A percentile compares a stretch with the other conserved stretches of the same genome.
phyloP scores from a whole-genome alignment of 257 asterid genomes.

The Solanum tarapatanum region DNA sequence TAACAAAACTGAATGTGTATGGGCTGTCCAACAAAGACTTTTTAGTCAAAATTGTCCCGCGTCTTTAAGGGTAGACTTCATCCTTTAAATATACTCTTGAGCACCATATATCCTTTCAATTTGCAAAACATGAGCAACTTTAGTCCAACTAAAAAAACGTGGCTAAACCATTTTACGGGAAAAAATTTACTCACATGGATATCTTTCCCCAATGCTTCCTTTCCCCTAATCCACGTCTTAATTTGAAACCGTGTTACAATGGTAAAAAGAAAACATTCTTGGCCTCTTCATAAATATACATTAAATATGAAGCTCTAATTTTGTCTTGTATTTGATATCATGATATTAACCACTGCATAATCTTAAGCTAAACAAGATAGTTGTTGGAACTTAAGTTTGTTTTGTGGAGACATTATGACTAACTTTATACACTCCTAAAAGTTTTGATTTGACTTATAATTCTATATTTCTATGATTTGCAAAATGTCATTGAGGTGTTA shows the following conservation, averaged over 20 bases:
- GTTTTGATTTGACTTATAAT: not conserved
- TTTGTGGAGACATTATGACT: not conserved
- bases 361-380: not conserved
- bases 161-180: too few relatives aligned
- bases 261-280: not conserved
- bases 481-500: not conserved
- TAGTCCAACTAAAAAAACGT: too few relatives aligned
- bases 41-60: too few relatives aligned
- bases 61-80: too few relatives aligned
- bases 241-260: not conserved
- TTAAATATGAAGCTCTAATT: not conserved
- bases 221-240: not conserved
- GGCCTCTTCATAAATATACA: not conserved
- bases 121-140: too few relatives aligned
- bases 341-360: not conserved
- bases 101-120: too few relatives aligned
- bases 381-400: not conserved
- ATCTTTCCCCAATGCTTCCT: not conserved
- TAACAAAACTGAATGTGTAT: too few relatives aligned
- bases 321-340: not conserved
- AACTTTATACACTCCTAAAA: not conserved
- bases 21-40: too few relatives aligned
- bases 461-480: not conserved
- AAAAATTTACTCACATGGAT: not conserved
- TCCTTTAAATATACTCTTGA: too few relatives aligned